phyloP scores from a whole-genome alignment of 2,329 filamentous ascomycete species.

The Curvularia sp. region DNA sequence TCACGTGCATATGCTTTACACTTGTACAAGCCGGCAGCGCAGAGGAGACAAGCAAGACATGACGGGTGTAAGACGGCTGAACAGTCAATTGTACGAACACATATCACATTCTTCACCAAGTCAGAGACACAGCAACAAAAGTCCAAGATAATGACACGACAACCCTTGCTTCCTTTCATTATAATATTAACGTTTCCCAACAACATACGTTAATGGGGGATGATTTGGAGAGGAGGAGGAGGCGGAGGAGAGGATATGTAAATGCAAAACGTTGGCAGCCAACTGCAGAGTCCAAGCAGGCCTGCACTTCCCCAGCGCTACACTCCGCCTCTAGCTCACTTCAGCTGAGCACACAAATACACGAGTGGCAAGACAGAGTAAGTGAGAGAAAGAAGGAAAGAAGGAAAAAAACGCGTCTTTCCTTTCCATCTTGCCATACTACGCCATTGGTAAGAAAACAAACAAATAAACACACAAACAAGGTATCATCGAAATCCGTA shows the following conservation, averaged over 20 bases:
- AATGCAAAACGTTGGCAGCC: not conserved
- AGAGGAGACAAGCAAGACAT: not conserved
- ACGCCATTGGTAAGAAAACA: conserved; percentile 6
- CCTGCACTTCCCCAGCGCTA: not conserved
- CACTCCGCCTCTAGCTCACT: not conserved
- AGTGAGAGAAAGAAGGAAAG: not conserved
- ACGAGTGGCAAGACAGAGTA: not conserved
- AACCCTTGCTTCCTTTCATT: conserved; percentile 17
- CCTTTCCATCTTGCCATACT: conserved; percentile 16
- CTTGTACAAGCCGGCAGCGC: not conserved
- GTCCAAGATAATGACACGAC: conserved; percentile 1
- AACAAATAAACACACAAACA: conserved; percentile 2
- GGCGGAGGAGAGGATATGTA: not conserved
- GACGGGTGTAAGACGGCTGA: not conserved
- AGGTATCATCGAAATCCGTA: conserved; percentile 7
- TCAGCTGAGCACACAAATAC: conserved; percentile 2
- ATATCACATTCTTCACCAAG: not conserved
- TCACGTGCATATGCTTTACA: too few species aligned
- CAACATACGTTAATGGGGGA: conserved; percentile 7
- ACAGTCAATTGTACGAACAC: not conserved
- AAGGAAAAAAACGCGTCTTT: not conserved
- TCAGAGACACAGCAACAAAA: not conserved
- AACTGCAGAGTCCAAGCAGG: not conserved
- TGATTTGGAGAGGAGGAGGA: not conserved
- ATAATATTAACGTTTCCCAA: conserved; percentile 18